Evolutionary conservation across 805 yeast genomes (phyloP), one percentile per base, ranked within the genome.

Genomic region (Wickerhamomyces ciferrii): DNA sequence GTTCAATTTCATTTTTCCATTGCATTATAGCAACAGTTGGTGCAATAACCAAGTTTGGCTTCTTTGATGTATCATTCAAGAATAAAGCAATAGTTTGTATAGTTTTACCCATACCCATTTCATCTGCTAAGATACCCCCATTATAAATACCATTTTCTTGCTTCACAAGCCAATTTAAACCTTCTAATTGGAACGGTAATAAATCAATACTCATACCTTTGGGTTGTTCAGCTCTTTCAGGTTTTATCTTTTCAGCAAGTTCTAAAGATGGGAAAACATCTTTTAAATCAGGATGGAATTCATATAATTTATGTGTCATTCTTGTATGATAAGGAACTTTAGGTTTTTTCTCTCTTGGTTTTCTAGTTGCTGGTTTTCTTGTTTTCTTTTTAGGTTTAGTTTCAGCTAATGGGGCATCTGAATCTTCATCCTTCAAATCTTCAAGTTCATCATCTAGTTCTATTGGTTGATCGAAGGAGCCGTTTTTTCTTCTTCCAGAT

Each of bases 41-140:
- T 0, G 97, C 98, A 18, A 94, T 86, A 5, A 94, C 98, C 50
- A 94, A 68, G 53, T 83, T 87, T 10, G 97, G 97, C 11, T 79
- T 69, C 53, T 81, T 83, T 0, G 69, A 58, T 43, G 74, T 61
- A 62, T 89, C 95, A 41, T 74, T 65, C 81, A 91, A 79, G 59
- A 94, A 78, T 40, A 94, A 67, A 0, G 95, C 94, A 50, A 94
- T 92, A 35, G 96, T 92, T 67, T 94, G 99, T 43, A 94, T 91
- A 0, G 99, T 94, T 59, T 94, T 94, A 52, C 99, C 99, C 98
- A 94, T 92, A 34, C 99, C 99, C 99, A 94, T 94, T 66, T 94
- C 99, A 70, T 94, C 99, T 5, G 99, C 98, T 41, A 94, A 70
- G 10, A 94, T 84, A 15, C 98, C 99, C 23, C 99, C 99, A 15